Base-by-base conservation (phyloP, 192 early-diverging fungal species). In the Kappamyces sp. region DNA sequence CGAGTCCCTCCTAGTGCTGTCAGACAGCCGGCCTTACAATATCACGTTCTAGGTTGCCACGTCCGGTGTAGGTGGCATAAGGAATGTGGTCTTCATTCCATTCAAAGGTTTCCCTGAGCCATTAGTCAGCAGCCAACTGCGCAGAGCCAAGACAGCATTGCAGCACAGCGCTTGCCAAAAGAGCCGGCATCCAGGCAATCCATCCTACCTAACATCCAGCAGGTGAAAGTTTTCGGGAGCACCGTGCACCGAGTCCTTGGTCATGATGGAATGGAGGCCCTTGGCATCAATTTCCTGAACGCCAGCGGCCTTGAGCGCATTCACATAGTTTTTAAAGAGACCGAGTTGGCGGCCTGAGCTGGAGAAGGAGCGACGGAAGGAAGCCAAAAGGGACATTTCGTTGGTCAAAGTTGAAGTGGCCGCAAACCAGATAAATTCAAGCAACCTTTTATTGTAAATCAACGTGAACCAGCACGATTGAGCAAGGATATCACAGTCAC, bases 81-180 rank as follows among this genome's bases (percentile, higher is more conserved):
- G 79, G 79, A 66, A 81, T 73, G 37, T 66, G 61, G 3, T 64
- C 69, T 44, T 76, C 61, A 40, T 81, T 81, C 73, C 73, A 81
- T 55, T 81, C 79, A 49, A 74, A 47, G 10, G 79, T 73, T 53
- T 78, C 79, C 39, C 73, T 70, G 39, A 36, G 55, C 40, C 5
- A 37, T 46, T 35, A 68, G n/a, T 3, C 43, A 57, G 9, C 1
- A 68, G 9, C 13, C 51, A 34, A 54, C 5, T 1, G 37, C 23
- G 52, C 12, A 4, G 32, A 31, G 58, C 34, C 34, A 46, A 32
- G 15, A n/a, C 13, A 13, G 12, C 9, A 49, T 46, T n/a, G 34
- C 9, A 7, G 47, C 35, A 38, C 42, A 4, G 5, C 47, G 15
- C 4, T 9, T 44, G 8, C 12, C 10, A 58, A 54, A 5, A 3